These are phyloP conservation scores for Saccharum spontaneum DNA, from an alignment of 176 grass and related monocot genomes.

Conservation along the genomic window DNA sequence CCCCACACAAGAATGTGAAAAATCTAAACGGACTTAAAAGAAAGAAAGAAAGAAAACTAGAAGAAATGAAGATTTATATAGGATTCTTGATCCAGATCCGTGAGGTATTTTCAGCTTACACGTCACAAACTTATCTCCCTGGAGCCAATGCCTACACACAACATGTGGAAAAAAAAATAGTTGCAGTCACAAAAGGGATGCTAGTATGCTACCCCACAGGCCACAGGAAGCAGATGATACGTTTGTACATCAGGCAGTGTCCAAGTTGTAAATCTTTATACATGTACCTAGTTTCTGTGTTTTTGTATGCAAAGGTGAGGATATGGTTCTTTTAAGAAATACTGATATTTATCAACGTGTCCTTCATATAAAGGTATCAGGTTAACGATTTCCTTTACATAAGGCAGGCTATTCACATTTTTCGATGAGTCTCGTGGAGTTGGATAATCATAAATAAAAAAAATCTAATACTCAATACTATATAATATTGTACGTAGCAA, in stretches of 20 bases:
- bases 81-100: slow-evolving; percentile 15
- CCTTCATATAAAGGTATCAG: background rate
- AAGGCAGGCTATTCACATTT: too few species aligned
- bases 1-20: slow-evolving; percentile 32
- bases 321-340: background rate
- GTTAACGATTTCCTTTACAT: too few species aligned
- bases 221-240: background rate
- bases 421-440: too few species aligned
- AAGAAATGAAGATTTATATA: background rate
- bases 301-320: background rate
- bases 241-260: background rate
- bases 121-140: slow-evolving; percentile 10
- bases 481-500: too few species aligned
- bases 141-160: slow-evolving; percentile 2
- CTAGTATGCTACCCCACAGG: background rate
- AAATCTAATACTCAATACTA: too few species aligned
- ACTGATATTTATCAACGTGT: background rate
- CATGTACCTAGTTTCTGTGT: background rate
- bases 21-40: background rate
- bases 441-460: too few species aligned
- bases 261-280: background rate
- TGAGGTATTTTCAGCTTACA: slow-evolving; percentile 19
- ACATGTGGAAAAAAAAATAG: slow-evolving; percentile 11
- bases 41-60: background rate
- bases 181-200: background rate